Base-by-base conservation (phyloP, 345 rosid genomes). In the Hibiscus tridactylites region DNA sequence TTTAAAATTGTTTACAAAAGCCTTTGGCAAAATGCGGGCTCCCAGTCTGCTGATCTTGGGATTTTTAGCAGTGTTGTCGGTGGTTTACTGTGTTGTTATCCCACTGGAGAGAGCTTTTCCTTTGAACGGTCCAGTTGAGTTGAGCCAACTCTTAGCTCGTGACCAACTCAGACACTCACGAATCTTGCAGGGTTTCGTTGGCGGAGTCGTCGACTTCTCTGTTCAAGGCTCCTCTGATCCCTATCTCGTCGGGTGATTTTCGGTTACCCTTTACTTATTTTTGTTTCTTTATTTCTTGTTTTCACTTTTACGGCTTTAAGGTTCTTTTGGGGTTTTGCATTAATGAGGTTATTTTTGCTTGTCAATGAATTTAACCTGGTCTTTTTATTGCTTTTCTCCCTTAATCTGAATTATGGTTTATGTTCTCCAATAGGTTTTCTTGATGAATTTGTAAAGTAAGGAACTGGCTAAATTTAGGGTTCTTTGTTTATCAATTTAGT, bases 151-250 rank as follows among this genome's bases (percentile, higher is more conserved):
- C 75, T 77, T 77, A 28, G 91, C 91, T 67, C 81, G 93, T 57
- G 97, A 95, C 82, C 83, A 84, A 46, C 76, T 79, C 70, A 81
- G 99, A 26, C 97, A 88, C 82, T 75, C 92, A 11, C 88, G 97
- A 53, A 79, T 92, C 74, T 84, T 90, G 85, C 87, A 86, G 61
- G 75, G 84, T 59, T 71, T 73, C 52, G 82, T 71, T 39, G 83
- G 85, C 9, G 91, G 92, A 21, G 87, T 84, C 46, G 46, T 42
- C 46, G 46, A 42, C 46, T 42, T 42, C 46, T 42, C 46, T 42
- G 46, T 42, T 42, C 79, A 80, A 73, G 99, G 97, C 73, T 83
- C 95, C 76, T 81, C 97, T 73, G 97, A 95, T 89, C 96, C 95
- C 53, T 88, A 72, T 71, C 87, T 89, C 67, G 79, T 87, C 35